Base-by-base conservation (phyloP, 108 stramenopile species). In the Skeletonema grethae region DNA sequence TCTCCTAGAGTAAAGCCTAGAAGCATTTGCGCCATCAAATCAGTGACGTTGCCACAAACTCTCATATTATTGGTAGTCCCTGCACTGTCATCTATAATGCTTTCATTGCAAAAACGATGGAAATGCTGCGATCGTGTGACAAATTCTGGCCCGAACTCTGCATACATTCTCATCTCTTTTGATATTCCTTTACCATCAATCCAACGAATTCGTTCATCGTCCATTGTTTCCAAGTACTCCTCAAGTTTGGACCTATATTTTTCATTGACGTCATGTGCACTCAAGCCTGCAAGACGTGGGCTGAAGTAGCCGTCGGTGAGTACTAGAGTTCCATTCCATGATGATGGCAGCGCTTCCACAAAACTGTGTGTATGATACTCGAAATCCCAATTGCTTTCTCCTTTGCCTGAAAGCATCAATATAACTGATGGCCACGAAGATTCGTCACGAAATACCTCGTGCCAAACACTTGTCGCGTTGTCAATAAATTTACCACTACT, bases 121-220 rank as follows among this genome's bases (percentile, higher is more conserved):
- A 80, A 80, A 60, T 80, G 79, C 43, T 80, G 79, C n/a, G 79
- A 80, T 16, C 60, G 45, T 16, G 72, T 69, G 11, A 80, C 48
- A 29, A 59, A 43, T 24, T 80, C 56, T 28, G 30, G 38, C 10
- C 79, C 79, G 41, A 53, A 53, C 35, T 80, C 61, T 6, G 58
- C 67, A 36, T 80, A 50, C 55, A 80, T 55, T 55, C 79, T 45
- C 72, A 69, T 73, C 56, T 80, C 67, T 46, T 67, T 69, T 10
- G 72, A 68, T 35, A 80, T 73, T 11, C 79, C 79, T 29, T 57
- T 57, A 3, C 79, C 79, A 45, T 80, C 72, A 7, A 80, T 34
- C 72, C 72, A 80, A 13, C 79, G 72, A 31, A 80, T 63, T 16
- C 79, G 38, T 20, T 20, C 12, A 28, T 80, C 79, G 22, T 79